Conservation (phyloP, 163 green algal genomes). For the Chloroidium sp. region DNA sequence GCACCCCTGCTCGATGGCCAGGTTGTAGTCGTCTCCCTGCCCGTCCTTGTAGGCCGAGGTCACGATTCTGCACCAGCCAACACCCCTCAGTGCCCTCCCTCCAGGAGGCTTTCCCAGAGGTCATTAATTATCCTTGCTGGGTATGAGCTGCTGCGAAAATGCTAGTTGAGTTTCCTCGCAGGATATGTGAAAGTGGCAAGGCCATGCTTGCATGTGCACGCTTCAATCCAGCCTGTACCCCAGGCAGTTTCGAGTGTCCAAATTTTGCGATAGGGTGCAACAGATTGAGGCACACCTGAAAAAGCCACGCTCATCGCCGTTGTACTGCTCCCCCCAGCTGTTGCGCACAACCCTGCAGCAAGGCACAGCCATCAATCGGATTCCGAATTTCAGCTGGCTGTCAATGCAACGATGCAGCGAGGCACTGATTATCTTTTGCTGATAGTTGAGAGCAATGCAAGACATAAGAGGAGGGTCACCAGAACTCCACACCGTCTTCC, state of each 20-base stretch:
- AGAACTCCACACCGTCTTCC: conserved; percentile 66
- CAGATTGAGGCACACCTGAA: conserved; percentile 19
- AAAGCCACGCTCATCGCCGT: conserved; percentile 32
- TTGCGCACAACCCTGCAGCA: conserved; percentile 42
- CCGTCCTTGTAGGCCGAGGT: conserved; percentile 49
- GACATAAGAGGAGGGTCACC: conserved; percentile 19
- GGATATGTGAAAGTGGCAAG: too few relatives aligned
- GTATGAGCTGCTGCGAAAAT: not conserved
- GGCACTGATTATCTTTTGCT: too few relatives aligned
- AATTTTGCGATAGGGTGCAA: too few relatives aligned
- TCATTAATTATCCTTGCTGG: not conserved
- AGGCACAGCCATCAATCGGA: too few relatives aligned
- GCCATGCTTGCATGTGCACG: too few relatives aligned
- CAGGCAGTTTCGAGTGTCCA: too few relatives aligned
- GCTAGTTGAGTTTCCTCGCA: conserved; percentile 2
- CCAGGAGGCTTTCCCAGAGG: conserved; percentile 18
- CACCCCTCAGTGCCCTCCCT: not conserved
- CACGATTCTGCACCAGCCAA: conserved; percentile 34
- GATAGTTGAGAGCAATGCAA: too few relatives aligned
- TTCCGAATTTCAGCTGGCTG: too few relatives aligned
- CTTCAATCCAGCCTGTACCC: too few relatives aligned
- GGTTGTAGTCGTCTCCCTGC: conserved; percentile 57
- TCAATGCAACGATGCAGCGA: too few relatives aligned
- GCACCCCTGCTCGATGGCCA: conserved; percentile 62
- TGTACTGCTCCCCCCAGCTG: conserved; percentile 58